These are phyloP conservation scores for Emergomyces pasteurianus DNA, from an alignment of 2,329 filamentous ascomycete genomes.

Conservation along the genomic window DNA sequence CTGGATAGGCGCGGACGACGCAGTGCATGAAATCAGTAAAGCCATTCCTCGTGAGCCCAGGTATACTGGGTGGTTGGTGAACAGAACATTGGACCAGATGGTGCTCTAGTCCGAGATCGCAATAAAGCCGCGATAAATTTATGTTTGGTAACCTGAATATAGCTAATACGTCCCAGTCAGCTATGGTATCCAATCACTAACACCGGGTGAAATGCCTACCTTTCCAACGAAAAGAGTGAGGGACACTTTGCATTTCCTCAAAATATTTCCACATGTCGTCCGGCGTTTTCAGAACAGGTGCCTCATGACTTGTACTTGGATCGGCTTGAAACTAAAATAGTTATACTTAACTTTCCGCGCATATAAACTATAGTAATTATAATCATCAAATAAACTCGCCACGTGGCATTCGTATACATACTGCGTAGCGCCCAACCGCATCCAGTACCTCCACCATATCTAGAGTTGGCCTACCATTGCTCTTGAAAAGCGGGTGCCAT, in stretches of 20 bases:
- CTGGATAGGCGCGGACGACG: conserved; percentile 63
- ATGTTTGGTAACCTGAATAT: conserved; percentile 44
- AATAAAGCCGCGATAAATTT: conserved; percentile 48
- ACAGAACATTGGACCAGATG: conserved; percentile 49
- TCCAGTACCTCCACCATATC: conserved; percentile 48
- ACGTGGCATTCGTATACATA: conserved; percentile 28
- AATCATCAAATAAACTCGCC: not conserved
- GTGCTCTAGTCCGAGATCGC: conserved; percentile 44
- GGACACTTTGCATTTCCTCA: conserved; percentile 46
- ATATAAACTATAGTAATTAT: not conserved
- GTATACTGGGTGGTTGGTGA: conserved; percentile 45
- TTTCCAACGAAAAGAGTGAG: conserved; percentile 58
- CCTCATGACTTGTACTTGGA: conserved; percentile 59
- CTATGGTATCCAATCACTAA: not conserved
- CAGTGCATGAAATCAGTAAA: conserved; percentile 59
- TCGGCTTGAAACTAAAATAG: not conserved
- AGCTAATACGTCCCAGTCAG: conserved; percentile 24
- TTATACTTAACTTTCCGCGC: conserved; percentile 8
- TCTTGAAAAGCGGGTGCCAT: conserved; percentile 66
- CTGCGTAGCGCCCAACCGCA: conserved; percentile 62
- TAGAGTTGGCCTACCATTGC: conserved; percentile 54
- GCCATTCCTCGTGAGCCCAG: conserved; percentile 54
- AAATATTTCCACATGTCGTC: conserved; percentile 67
- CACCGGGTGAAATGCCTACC: conserved; percentile 36
- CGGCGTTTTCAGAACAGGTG: conserved; percentile 56